These are phyloP conservation scores for Pseudohalonectria lignicola DNA, from an alignment of 2,329 filamentous ascomycete genomes.

Conservation along the genomic window DNA sequence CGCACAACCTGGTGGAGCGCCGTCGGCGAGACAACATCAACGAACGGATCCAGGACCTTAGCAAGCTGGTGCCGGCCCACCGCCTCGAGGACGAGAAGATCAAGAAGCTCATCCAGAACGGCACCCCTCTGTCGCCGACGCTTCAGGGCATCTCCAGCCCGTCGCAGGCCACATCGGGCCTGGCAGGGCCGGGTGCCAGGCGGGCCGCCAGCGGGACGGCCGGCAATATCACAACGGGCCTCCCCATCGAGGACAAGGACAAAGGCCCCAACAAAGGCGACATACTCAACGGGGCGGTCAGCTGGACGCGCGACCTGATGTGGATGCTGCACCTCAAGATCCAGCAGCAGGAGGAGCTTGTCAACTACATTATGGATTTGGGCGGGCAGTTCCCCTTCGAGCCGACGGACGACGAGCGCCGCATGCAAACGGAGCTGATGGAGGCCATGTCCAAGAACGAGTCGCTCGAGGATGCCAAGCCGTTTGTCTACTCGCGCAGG, in stretches of 20 bases:
- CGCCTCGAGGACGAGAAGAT: slow-evolving; percentile 95
- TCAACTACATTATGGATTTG: slow-evolving; percentile 60
- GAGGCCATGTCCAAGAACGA: slow-evolving; percentile 51
- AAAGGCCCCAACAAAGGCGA: slow-evolving; percentile 98
- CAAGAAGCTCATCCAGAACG: slow-evolving; percentile 86
- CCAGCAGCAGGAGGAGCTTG: slow-evolving; percentile 78
- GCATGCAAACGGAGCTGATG: slow-evolving; percentile 88
- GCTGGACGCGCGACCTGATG: slow-evolving; percentile 96
- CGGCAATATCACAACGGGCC: slow-evolving; percentile 81
- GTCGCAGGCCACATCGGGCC: slow-evolving; percentile 71
- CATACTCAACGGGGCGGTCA: slow-evolving; percentile 91
- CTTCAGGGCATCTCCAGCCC: slow-evolving; percentile 59
- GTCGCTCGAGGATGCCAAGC: slow-evolving; percentile 6
- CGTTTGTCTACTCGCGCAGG: slow-evolving; percentile 74
- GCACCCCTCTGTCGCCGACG: slow-evolving; percentile 77
- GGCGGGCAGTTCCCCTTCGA: slow-evolving; percentile 72
- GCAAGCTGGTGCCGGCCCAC: slow-evolving; percentile 83
- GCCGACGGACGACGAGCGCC: slow-evolving; percentile 80
- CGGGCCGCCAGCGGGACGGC: slow-evolving; percentile 60
- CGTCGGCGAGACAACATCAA: slow-evolving; percentile 97
- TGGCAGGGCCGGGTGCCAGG: slow-evolving; percentile 75
- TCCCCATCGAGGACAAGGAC: slow-evolving; percentile 94
- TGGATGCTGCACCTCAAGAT: slow-evolving; percentile 89
- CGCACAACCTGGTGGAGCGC: slow-evolving; percentile 92
- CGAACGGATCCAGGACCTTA: slow-evolving; percentile 93